A percentile compares a stretch with the other conserved stretches of the same genome.
Evolutionary conservation across 1,284 basidiomycete genomes (phyloP).

Genomic region (Rhodotorula sp.): DNA sequence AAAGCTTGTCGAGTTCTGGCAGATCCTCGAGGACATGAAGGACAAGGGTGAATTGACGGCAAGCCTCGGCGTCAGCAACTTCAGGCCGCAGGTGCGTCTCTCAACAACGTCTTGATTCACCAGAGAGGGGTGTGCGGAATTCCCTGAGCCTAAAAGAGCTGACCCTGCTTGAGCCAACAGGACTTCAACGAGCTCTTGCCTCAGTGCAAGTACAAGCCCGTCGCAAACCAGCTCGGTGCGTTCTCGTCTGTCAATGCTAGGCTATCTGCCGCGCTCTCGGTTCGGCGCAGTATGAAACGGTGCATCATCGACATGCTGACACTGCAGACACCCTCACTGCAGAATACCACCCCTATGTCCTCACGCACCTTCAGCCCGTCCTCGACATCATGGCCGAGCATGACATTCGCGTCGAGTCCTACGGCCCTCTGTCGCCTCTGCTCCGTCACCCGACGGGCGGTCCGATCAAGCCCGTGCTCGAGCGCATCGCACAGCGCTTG

Average conservation of each 20-base stretch:
- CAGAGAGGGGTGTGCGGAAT: background rate
- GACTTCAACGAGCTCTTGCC: constrained; percentile 42
- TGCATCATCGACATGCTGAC: too few relatives aligned
- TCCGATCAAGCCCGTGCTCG: constrained; percentile 59
- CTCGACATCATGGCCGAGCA: constrained; percentile 41
- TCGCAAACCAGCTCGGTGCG: constrained; percentile 40
- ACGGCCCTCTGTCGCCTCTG: constrained; percentile 56
- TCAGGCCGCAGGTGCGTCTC: constrained; percentile 33
- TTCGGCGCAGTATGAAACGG: background rate
- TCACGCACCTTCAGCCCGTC: constrained; percentile 40
- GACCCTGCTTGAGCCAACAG: background rate
- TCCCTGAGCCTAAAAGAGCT: too few relatives aligned
- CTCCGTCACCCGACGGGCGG: constrained; percentile 57
- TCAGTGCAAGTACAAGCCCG: constrained; percentile 41
- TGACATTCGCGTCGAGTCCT: constrained; percentile 55
- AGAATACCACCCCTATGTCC: constrained; percentile 46
- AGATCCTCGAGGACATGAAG: constrained; percentile 43
- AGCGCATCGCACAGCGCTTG: constrained; percentile 55
- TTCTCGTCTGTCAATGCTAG: too few relatives aligned
- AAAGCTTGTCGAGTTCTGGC: constrained; percentile 42
- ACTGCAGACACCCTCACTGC: background rate
- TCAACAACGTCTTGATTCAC: background rate
- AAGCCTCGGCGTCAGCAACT: constrained; percentile 44
- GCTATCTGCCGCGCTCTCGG: background rate
- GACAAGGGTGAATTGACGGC: constrained; percentile 43